phyloP scores from a whole-genome alignment of 2,329 filamentous ascomycete genomes.

The Colletotrichum sp. region DNA sequence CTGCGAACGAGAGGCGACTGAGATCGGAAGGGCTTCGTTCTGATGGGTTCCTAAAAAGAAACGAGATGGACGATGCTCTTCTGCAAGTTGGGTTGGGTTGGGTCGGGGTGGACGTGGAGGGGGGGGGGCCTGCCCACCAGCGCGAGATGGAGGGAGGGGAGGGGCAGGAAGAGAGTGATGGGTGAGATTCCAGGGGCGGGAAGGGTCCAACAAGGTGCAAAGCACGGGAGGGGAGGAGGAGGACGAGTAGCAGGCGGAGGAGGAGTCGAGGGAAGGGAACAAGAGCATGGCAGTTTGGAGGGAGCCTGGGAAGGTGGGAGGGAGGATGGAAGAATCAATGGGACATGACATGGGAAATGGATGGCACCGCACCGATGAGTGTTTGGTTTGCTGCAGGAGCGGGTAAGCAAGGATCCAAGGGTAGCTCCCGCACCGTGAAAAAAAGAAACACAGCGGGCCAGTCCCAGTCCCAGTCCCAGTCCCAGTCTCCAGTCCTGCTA shows the following conservation, averaged over 20 bases:
- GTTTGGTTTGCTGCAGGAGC: conserved; percentile 40
- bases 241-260: not conserved
- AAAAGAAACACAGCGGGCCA: conserved; percentile 8
- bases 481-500: not conserved
- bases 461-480: not conserved
- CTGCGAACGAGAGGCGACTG: conserved; percentile 1
- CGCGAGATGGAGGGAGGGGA: too few relatives aligned
- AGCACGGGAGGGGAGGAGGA: not conserved
- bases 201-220: not conserved
- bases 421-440: conserved; percentile 26
- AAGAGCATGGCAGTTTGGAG: not conserved
- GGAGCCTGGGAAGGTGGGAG: not conserved
- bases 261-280: not conserved
- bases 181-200: not conserved
- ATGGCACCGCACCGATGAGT: not conserved
- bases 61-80: conserved; percentile 17
- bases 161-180: not conserved
- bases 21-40: conserved; percentile 5
- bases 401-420: conserved; percentile 44
- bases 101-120: not conserved
- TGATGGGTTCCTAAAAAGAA: conserved; percentile 7
- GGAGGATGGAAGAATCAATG: not conserved
- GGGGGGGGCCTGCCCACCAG: not conserved
- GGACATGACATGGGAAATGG: not conserved
- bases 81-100: conserved; percentile 8